Conservation (phyloP, 768 basidiomycete genomes). For the Boletus edulis region DNA sequence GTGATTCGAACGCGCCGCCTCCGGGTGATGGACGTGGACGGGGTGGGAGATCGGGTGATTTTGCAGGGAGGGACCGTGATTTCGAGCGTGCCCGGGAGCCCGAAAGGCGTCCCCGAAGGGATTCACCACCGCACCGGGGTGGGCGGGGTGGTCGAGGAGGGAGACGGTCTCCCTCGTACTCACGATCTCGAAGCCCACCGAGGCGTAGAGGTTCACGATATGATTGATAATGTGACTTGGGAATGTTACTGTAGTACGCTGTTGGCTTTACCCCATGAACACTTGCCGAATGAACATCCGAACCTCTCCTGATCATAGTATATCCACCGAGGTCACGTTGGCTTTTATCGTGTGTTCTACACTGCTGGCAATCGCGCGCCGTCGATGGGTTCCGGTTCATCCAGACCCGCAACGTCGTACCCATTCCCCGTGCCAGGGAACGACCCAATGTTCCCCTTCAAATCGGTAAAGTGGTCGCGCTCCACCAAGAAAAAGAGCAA, state of each 20-base stretch:
- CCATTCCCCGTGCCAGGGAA: constrained; percentile 19
- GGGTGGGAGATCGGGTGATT: constrained; percentile 36
- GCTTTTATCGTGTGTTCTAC: no score
- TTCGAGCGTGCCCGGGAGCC: constrained; percentile 38
- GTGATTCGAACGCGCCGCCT: constrained; percentile 54
- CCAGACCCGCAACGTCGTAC: constrained; percentile 10
- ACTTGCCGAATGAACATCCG: no score
- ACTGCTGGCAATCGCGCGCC: no score
- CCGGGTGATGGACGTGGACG: constrained; percentile 42
- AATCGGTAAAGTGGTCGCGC: constrained; percentile 18
- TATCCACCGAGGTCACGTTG: background rate
- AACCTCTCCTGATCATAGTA: background rate
- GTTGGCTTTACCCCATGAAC: background rate
- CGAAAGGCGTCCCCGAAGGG: constrained; percentile 49
- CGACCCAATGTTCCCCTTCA: constrained; percentile 1
- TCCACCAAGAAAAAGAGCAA: constrained; percentile 15
- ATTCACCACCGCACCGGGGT: constrained; percentile 48
- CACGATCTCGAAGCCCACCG: constrained; percentile 42
- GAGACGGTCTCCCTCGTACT: constrained; percentile 37
- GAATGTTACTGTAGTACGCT: background rate
- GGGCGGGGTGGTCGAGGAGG: constrained; percentile 42
- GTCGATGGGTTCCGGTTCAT: constrained; percentile 25
- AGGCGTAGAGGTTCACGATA: constrained; percentile 35
- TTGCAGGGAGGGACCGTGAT: constrained; percentile 36
- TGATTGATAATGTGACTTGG: constrained; percentile 24